These are phyloP conservation scores for Pythium aphanidermatum DNA, from an alignment of 352 stramenopile genomes.

Conservation along the genomic window DNA sequence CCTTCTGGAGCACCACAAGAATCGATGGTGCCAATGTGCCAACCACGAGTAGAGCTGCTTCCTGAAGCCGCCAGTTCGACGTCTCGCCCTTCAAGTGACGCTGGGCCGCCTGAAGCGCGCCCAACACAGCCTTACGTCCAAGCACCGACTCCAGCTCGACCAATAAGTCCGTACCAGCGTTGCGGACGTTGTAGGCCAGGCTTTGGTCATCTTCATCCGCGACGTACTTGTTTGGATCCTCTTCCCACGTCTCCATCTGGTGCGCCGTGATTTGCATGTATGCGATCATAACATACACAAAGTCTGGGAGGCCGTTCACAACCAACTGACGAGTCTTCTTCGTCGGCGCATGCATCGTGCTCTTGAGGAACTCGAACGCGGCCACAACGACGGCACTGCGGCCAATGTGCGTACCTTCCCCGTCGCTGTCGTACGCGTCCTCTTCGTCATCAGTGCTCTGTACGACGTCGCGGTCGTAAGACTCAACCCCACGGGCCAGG, in stretches of 20 bases:
- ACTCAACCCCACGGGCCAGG: conserved; percentile 32
- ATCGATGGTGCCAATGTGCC: conserved; percentile 56
- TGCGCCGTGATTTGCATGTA: conserved; percentile 82
- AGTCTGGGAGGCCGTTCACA: conserved; percentile 41
- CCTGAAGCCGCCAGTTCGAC: conserved; percentile 64
- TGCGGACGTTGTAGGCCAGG: conserved; percentile 72
- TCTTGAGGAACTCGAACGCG: conserved; percentile 70
- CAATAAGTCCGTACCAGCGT: conserved; percentile 58
- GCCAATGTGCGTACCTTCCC: conserved; percentile 56
- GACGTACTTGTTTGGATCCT: conserved; percentile 82
- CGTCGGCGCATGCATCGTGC: conserved; percentile 61
- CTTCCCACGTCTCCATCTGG: conserved; percentile 70
- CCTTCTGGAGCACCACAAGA: conserved; percentile 48
- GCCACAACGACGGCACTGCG: conserved; percentile 63
- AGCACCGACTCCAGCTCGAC: conserved; percentile 59
- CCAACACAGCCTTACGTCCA: conserved; percentile 51
- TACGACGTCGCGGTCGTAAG: conserved; percentile 57
- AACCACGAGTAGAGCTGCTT: conserved; percentile 68
- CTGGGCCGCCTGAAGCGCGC: conserved; percentile 49
- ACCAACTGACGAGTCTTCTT: conserved; percentile 75
- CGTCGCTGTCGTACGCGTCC: conserved; percentile 75
- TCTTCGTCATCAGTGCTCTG: conserved; percentile 40
- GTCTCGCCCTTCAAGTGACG: conserved; percentile 41
- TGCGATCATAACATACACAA: conserved; percentile 74
- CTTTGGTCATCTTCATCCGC: conserved; percentile 83